phyloP scores from a whole-genome alignment of 73 alveolate species.

The Paraurostyla sp. region DNA sequence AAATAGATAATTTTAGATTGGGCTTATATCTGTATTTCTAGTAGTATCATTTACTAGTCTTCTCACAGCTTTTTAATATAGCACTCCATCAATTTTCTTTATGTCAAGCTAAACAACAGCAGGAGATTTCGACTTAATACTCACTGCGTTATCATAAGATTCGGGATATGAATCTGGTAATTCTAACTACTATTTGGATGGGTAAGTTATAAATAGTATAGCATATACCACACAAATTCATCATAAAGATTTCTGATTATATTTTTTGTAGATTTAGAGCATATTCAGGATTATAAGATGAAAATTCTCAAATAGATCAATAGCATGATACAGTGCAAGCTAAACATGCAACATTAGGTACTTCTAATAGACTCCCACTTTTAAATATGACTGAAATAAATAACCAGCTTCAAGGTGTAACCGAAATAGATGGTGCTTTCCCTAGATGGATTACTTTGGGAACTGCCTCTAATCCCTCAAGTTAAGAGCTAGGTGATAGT shows the following conservation, averaged over 20 bases:
- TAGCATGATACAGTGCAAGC: neutral
- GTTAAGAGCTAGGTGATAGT: neutral
- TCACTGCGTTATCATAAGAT: no score
- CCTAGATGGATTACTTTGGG: slow-evolving; percentile 50
- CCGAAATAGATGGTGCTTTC: slow-evolving; percentile 17
- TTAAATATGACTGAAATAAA: slow-evolving; percentile 15
- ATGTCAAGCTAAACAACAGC: neutral
- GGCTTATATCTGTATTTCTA: neutral
- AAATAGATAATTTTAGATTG: no score
- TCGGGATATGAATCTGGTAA: no score
- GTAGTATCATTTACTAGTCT: neutral
- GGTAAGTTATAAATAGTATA: neutral
- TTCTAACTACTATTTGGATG: slow-evolving; percentile 4
- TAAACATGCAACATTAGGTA: neutral
- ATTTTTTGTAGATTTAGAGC: no score
- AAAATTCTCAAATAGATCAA: neutral
- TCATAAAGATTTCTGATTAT: no score
- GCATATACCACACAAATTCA: no score
- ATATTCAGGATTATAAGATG: neutral
- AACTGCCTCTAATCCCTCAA: neutral
- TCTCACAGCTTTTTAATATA: neutral
- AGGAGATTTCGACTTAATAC: neutral
- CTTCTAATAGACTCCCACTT: neutral
- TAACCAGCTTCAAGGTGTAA: neutral
- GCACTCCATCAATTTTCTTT: neutral